Base-by-base conservation (phyloP, 805 yeast genomes). In the Saccharomycodes ludwigii region DNA sequence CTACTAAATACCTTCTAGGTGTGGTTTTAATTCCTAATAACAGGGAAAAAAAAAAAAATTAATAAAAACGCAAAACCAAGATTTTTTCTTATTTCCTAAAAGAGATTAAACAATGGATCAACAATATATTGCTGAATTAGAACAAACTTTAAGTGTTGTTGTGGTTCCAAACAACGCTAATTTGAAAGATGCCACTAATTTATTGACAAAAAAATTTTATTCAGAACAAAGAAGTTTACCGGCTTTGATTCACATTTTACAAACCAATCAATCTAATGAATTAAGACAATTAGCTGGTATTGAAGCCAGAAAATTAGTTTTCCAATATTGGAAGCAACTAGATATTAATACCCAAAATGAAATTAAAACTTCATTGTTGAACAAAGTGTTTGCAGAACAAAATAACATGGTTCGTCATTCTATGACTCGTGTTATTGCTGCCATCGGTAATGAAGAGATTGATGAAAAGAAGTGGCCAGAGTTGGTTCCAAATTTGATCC, bases 211-310 rank as follows among this genome's bases (percentile, higher is more conserved):
- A 41, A 85, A 81, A 32, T 76, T 77, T 54, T 85, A 81, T 61
- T 62, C 71, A 36, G 71, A 75, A 45, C 71, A 82, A 18, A 61
- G 69, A 43, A 70, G 88, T 13, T 66, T 88, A 38, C 91, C 94
- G 13, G 76, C 94, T 8, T 65, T 88, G 53, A 63, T 88, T 45
- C 91, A 82, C 48, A 71, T 91, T 38, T 66, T 84, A 49, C 85
- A 81, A 56, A 67, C 65, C 42, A 74, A 76, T 43, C 59, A 66
- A 24, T 76, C 76, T 46, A 77, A 71, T 41, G 81, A 80, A 47
- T 54, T 86, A 44, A 79, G 82, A 48, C 94, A 85, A 58, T 66
- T 91, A 39, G 93, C 96, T n/a, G 93, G 95, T 39, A 95, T 91
- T 40, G 98, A 91, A 62, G 84, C 86, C 24, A 75, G 95, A 60